A percentile compares a stretch with the other conserved stretches of the same genome.
phyloP scores from a whole-genome alignment of 352 stramenopile genomes.

The Pythium inflatum region DNA sequence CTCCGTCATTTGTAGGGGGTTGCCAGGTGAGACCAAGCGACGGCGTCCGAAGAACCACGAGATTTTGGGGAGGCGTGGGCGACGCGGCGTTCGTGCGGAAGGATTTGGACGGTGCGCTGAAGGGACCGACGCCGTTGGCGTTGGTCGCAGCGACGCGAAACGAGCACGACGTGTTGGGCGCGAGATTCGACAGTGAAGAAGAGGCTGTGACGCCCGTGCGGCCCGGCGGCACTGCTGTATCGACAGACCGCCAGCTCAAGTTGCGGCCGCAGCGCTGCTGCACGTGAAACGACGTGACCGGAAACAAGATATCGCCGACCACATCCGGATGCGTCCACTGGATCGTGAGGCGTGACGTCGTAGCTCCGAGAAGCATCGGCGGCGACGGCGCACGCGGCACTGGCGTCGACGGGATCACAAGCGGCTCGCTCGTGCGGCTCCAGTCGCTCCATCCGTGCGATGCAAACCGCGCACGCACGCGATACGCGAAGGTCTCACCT shows the following conservation, averaged over 20 bases:
- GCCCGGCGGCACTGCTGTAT: constrained; percentile 35
- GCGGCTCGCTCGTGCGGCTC: constrained; percentile 46
- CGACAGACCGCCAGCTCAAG: constrained; percentile 50
- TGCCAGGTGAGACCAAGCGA: constrained; percentile 46
- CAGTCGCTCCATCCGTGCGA: constrained; percentile 52
- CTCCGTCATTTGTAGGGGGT: constrained; percentile 35
- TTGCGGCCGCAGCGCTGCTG: constrained; percentile 62
- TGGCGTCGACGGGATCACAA: constrained; percentile 43
- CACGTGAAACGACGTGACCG: constrained; percentile 42
- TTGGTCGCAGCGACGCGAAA: constrained; percentile 62
- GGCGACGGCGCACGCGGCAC: constrained; percentile 44
- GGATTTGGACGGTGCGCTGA: constrained; percentile 42
- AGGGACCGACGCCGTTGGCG: constrained; percentile 57
- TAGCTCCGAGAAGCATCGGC: constrained; percentile 46
- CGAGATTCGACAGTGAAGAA: constrained; percentile 30
- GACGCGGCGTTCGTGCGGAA: constrained; percentile 37
- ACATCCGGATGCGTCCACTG: constrained; percentile 39
- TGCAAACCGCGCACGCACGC: constrained; percentile 50
- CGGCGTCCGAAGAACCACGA: constrained; percentile 34
- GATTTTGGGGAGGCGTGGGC: constrained; percentile 30
- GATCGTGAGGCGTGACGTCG: constrained; percentile 43
- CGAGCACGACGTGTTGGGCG: constrained; percentile 48
- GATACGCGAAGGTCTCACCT: constrained; percentile 47
- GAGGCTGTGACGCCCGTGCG: constrained; percentile 36
- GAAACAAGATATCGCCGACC: constrained; percentile 34